Evolutionary conservation across 1,284 basidiomycete species (phyloP).

Genomic region (Flammula alnicola): DNA sequence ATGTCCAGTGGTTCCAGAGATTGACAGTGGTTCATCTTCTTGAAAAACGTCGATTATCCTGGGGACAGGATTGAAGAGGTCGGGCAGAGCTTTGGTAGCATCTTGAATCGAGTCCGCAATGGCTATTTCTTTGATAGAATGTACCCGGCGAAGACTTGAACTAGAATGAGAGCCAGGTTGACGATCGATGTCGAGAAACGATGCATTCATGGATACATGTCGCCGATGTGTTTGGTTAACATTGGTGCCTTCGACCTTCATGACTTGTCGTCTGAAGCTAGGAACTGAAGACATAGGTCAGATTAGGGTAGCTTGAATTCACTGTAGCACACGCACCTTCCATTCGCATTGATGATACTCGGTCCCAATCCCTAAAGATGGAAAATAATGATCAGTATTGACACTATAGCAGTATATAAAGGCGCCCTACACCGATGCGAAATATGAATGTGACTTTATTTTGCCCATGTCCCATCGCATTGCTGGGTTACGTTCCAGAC

Average conservation of each 20-base stretch:
- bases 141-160: background rate
- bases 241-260: conserved; percentile 6
- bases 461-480: conserved; percentile 43
- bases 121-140: background rate
- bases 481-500: conserved; percentile 58
- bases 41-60: conserved; percentile 15
- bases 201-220: conserved; percentile 14
- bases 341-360: conserved; percentile 33
- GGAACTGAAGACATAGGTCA: too few relatives aligned
- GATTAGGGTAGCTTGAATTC: too few relatives aligned
- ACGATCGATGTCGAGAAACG: conserved; percentile 1
- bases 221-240: conserved; percentile 8
- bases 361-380: conserved; percentile 45
- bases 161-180: background rate
- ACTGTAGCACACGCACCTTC: conserved; percentile 24
- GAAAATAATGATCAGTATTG: background rate
- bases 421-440: conserved; percentile 45
- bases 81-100: conserved; percentile 1
- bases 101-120: background rate
- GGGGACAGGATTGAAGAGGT: conserved; percentile 14
- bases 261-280: too few relatives aligned
- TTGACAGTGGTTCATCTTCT: conserved; percentile 22
- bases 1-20: conserved; percentile 12
- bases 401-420: background rate
- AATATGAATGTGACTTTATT: conserved; percentile 51